These are phyloP conservation scores for Volvox reticuliferus DNA, from an alignment of 139 green algal species.

Conservation along the genomic window DNA sequence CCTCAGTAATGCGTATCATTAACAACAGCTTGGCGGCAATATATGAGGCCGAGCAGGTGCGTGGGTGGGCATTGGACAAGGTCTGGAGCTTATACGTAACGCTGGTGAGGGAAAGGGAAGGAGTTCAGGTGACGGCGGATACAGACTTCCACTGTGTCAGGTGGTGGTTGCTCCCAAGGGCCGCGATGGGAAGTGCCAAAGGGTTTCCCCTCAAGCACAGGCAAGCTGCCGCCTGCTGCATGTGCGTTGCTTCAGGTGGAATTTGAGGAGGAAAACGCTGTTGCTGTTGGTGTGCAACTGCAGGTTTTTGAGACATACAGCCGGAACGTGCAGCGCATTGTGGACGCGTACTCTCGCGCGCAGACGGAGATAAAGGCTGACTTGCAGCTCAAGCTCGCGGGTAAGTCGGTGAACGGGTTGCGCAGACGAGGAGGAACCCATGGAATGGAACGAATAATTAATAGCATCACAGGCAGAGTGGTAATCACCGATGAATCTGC, in stretches of 20 bases:
- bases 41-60: constrained; percentile 21
- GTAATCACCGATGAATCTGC: background rate
- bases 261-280: background rate
- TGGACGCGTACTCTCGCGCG: constrained; percentile 28
- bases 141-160: too few species aligned
- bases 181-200: too few species aligned
- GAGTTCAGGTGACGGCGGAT: too few species aligned
- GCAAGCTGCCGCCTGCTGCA: too few species aligned
- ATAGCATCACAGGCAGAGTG: too few species aligned
- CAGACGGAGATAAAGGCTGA: constrained; percentile 32
- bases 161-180: too few species aligned
- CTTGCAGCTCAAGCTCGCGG: constrained; percentile 20
- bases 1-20: background rate
- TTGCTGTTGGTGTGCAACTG: background rate
- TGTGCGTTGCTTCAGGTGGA: too few species aligned
- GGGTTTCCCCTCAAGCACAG: too few species aligned
- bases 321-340: constrained; percentile 37
- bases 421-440: background rate
- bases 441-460: background rate
- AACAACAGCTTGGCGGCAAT: constrained; percentile 6
- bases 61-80: too few species aligned
- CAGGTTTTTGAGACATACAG: constrained; percentile 23
- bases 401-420: background rate
- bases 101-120: too few species aligned
- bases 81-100: too few species aligned